phyloP scores from a whole-genome alignment of 2,329 filamentous ascomycete genomes.

The Rhinocladiella similis region DNA sequence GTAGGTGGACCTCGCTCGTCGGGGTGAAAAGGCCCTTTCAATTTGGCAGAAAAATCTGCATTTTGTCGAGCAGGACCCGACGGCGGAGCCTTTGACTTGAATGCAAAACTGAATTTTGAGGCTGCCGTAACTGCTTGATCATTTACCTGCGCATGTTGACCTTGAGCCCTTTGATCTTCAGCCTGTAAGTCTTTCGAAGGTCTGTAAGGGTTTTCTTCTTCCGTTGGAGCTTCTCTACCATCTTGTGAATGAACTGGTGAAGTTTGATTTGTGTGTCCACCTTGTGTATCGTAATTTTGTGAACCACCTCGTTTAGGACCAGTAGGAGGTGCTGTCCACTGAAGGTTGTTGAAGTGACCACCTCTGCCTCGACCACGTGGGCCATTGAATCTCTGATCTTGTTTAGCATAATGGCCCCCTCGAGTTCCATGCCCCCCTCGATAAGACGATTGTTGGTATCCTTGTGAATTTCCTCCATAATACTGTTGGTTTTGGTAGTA shows the following conservation, averaged over 20 bases:
- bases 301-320: conserved; percentile 48
- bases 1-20: conserved; percentile 36
- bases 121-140: conserved; percentile 55
- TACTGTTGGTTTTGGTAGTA: conserved; percentile 53
- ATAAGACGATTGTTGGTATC: conserved; percentile 48
- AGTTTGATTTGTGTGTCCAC: conserved; percentile 36
- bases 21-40: conserved; percentile 41
- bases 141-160: conserved; percentile 52
- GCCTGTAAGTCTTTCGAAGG: conserved; percentile 65
- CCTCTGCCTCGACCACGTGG: conserved; percentile 51
- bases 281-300: conserved; percentile 39
- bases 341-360: conserved; percentile 65
- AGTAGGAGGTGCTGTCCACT: conserved; percentile 64
- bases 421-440: conserved; percentile 58
- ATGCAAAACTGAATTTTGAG: conserved; percentile 88
- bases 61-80: conserved; percentile 54
- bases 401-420: conserved; percentile 48
- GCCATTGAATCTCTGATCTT: conserved; percentile 28
- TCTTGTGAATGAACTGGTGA: conserved; percentile 36
- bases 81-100: conserved; percentile 74
- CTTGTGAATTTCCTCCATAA: conserved; percentile 59
- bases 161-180: conserved; percentile 61
- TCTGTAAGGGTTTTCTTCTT: conserved; percentile 62
- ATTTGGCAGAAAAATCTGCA: conserved; percentile 47
- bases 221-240: conserved; percentile 41